Evolutionary conservation across 1,139 yeast species (phyloP).

Genomic region (Blastobotrys persicus): DNA sequence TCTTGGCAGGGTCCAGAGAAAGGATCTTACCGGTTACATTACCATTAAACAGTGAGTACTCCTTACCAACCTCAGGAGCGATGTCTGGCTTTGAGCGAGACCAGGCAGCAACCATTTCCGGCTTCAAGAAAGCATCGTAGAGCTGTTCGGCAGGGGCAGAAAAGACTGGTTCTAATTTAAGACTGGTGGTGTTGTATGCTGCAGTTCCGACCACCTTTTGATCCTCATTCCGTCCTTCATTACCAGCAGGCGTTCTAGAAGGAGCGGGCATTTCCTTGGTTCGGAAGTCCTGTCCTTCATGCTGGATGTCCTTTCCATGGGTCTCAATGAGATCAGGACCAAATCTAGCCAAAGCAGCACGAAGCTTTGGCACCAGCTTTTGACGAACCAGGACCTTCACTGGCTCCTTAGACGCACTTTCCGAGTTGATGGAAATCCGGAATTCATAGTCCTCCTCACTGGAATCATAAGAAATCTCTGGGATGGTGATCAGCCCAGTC

Average conservation of each 20-base stretch:
- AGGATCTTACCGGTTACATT: constrained; percentile 70
- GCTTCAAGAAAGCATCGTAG: constrained; percentile 71
- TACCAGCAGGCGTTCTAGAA: constrained; percentile 24
- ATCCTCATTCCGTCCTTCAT: constrained; percentile 20
- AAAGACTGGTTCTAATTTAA: constrained; percentile 76
- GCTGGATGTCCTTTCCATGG: constrained; percentile 86
- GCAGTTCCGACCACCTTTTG: constrained; percentile 43
- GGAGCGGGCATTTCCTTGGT: constrained; percentile 16
- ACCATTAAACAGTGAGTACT: constrained; percentile 81
- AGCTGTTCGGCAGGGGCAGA: constrained; percentile 85
- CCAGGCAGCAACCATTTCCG: constrained; percentile 83
- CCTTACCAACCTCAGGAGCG: constrained; percentile 59
- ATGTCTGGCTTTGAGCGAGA: constrained; percentile 72
- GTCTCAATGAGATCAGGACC: constrained; percentile 72
- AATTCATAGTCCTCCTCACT: constrained; percentile 83
- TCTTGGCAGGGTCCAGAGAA: constrained; percentile 55
- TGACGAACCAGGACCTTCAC: constrained; percentile 54
- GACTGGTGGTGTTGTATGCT: constrained; percentile 70
- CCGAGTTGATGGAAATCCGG: constrained; percentile 62
- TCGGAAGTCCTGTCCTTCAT: constrained; percentile 62
- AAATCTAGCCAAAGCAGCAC: constrained; percentile 57
- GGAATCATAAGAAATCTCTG: constrained; percentile 95
- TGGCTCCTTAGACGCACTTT: constrained; percentile 50
- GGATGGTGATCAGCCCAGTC: constrained; percentile 72
- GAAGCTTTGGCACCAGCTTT: constrained; percentile 65